phyloP scores from a whole-genome alignment of 2,329 filamentous ascomycete species.

The Penicillium sp. region DNA sequence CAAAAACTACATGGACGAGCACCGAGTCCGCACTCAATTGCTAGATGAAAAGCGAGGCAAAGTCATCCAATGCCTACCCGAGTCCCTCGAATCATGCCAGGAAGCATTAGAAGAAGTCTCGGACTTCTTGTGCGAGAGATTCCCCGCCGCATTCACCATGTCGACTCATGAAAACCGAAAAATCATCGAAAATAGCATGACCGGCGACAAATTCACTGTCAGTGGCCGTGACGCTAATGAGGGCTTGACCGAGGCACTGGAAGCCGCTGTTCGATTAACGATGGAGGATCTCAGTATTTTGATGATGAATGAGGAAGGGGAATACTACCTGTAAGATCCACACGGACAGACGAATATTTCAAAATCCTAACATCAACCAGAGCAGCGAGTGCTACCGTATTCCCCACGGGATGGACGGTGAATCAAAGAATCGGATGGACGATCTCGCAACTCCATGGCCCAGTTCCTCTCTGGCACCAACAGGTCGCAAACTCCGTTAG shows the following conservation, averaged over 20 bases:
- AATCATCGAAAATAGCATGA: constrained; percentile 47
- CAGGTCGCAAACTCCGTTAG: constrained; percentile 46
- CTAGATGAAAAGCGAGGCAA: constrained; percentile 41
- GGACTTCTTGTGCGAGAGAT: constrained; percentile 46
- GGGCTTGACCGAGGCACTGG: constrained; percentile 47
- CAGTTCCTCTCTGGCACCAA: constrained; percentile 53
- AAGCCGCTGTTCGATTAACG: constrained; percentile 51
- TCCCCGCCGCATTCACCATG: constrained; percentile 47
- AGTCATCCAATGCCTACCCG: constrained; percentile 49
- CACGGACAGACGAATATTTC: not conserved
- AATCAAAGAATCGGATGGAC: constrained; percentile 52
- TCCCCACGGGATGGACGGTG: constrained; percentile 56
- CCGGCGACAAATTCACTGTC: constrained; percentile 46
- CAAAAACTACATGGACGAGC: constrained; percentile 47
- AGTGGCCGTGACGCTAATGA: constrained; percentile 26
- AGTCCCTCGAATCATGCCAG: constrained; percentile 47
- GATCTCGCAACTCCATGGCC: constrained; percentile 49
- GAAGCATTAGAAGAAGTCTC: constrained; percentile 51
- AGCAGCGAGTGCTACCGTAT: constrained; percentile 54
- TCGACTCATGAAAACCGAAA: constrained; percentile 25
- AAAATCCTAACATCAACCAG: constrained; percentile 28
- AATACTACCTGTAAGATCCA: constrained; percentile 49
- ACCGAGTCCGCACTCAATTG: constrained; percentile 44
- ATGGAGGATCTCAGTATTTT: constrained; percentile 57
- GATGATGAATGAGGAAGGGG: constrained; percentile 46